Conservation (phyloP, 2,329 filamentous ascomycete genomes). For the Alternaria sp. region DNA sequence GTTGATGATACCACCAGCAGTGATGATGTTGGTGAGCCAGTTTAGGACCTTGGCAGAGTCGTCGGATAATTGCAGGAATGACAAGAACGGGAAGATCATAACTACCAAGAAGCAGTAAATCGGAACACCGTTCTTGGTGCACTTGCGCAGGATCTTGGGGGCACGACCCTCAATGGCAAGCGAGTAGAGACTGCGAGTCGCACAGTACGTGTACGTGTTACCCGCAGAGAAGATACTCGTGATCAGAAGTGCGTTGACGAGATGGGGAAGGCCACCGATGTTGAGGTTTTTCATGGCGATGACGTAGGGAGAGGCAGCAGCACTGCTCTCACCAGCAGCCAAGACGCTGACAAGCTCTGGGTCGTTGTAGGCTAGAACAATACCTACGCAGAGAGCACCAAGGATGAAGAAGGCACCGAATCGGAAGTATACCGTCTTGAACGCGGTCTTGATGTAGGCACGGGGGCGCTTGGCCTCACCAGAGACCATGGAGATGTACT, state of each 20-base stretch:
- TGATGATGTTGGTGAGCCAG: slow-evolving; percentile 77
- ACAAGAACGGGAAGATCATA: slow-evolving; percentile 72
- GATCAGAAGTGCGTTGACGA: slow-evolving; percentile 65
- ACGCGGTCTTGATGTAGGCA: slow-evolving; percentile 58
- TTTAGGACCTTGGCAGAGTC: slow-evolving; percentile 71
- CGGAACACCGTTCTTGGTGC: slow-evolving; percentile 71
- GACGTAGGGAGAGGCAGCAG: slow-evolving; percentile 68
- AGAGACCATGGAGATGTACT: slow-evolving; percentile 60
- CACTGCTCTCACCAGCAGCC: slow-evolving; percentile 46
- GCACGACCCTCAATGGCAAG: slow-evolving; percentile 63
- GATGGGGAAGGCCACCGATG: slow-evolving; percentile 63
- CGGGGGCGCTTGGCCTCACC: slow-evolving; percentile 59
- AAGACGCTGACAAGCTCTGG: slow-evolving; percentile 70
- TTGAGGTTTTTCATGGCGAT: slow-evolving; percentile 67
- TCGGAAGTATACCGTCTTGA: slow-evolving; percentile 59
- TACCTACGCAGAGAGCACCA: slow-evolving; percentile 56
- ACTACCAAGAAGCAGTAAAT: slow-evolving; percentile 75
- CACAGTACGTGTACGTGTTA: slow-evolving; percentile 65
- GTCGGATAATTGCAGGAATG: slow-evolving; percentile 76
- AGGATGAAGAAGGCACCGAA: slow-evolving; percentile 59
- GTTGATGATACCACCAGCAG: slow-evolving; percentile 68
- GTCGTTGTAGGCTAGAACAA: slow-evolving; percentile 69
- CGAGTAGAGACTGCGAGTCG: slow-evolving; percentile 62
- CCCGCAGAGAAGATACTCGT: slow-evolving; percentile 65
- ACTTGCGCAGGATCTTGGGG: slow-evolving; percentile 64